Percentiles rank a stretch among this genome's conserved stretches.
Conservation (phyloP, 345 rosid genomes). For the Abelmoschus esculentus region DNA sequence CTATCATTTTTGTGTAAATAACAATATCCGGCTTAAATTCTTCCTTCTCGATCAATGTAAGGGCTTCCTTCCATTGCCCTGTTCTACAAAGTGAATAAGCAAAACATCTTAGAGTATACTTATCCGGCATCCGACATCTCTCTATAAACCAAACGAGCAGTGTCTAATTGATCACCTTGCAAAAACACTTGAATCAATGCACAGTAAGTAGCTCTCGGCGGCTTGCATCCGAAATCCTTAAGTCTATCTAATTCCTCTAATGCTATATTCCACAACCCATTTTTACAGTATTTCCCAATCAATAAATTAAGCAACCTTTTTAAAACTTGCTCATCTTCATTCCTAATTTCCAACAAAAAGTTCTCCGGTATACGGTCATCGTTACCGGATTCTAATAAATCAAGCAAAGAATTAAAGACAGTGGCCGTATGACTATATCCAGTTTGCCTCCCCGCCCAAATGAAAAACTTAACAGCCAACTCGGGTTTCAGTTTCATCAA, state of each 20-base stretch:
- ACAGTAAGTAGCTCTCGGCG: slow-evolving; percentile 56
- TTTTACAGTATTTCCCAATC: slow-evolving; percentile 57
- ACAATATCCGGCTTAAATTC: slow-evolving; percentile 62
- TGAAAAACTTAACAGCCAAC: slow-evolving; percentile 60
- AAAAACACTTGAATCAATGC: slow-evolving; percentile 69
- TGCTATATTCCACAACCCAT: slow-evolving; percentile 63
- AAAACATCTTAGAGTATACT: slow-evolving; percentile 59
- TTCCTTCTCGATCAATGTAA: slow-evolving; percentile 56
- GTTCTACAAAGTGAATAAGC: slow-evolving; percentile 62
- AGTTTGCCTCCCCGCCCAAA: slow-evolving; percentile 87
- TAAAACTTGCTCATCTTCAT: slow-evolving; percentile 59
- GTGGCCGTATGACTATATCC: slow-evolving; percentile 53
- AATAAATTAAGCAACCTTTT: slow-evolving; percentile 63
- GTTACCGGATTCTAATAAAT: slow-evolving; percentile 36
- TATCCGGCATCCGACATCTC: slow-evolving; percentile 67
- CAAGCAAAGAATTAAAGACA: slow-evolving; percentile 63
- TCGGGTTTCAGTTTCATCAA: slow-evolving; percentile 39
- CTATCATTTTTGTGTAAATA: slow-evolving; percentile 74
- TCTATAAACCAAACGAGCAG: slow-evolving; percentile 61
- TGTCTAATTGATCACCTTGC: slow-evolving; percentile 55
- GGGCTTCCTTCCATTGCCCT: slow-evolving; percentile 83
- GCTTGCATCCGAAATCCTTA: slow-evolving; percentile 65
- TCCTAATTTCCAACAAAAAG: slow-evolving; percentile 50
- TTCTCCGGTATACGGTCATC: slow-evolving; percentile 46
- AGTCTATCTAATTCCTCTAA: slow-evolving; percentile 88